Base-by-base conservation (phyloP, 345 rosid genomes). In the Syzygium jambos region DNA sequence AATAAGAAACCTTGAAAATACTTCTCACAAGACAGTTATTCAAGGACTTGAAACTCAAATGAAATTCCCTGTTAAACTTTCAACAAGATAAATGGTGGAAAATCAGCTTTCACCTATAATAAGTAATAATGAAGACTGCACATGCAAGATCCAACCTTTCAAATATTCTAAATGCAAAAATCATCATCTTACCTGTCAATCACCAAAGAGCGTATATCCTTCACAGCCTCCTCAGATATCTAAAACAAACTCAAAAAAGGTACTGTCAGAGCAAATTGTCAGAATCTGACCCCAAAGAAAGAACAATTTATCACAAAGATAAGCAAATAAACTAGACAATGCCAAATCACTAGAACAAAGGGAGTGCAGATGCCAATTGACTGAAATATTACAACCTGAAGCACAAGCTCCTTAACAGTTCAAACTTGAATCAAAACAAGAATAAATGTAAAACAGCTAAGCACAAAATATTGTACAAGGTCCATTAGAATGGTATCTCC, bases 191-290 rank as follows among this genome's bases (percentile, higher is more conserved):
- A 95, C 99, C 99, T 96, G 92, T 95, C 96, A 89, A 34, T 87
- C 89, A 95, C 87, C 90, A 95, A 91, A 65, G 95, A 90, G 88
- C 91, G 95, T 88, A 98, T 94, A 88, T 92, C 96, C 87, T 88
- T 91, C 87, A 94, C 93, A 92, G 99, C 99, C 92, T 94, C 98
- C 87, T 96, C 94, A 87, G 99, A 96, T 84, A 98, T 93, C 99
- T 98, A 91, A 88, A 87, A 88, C 53, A 88, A 53, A 87, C 87
- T 88, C 41, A 87, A 88, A 88, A 68, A 86, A 85, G 52, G 22
- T 23, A 52, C 46, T 38, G 16, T 51, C 73, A 61, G 73, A 61
- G 73, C 73, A 61, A 61, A 61, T 61, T 61, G 73, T n/a, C 73
- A 61, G 19, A 61, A 61, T 61, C 34, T 5, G 34, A n/a, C 9